Evolutionary conservation across 78 protist genomes (phyloP).

Genomic region (Dictyostelium firmibasis): DNA sequence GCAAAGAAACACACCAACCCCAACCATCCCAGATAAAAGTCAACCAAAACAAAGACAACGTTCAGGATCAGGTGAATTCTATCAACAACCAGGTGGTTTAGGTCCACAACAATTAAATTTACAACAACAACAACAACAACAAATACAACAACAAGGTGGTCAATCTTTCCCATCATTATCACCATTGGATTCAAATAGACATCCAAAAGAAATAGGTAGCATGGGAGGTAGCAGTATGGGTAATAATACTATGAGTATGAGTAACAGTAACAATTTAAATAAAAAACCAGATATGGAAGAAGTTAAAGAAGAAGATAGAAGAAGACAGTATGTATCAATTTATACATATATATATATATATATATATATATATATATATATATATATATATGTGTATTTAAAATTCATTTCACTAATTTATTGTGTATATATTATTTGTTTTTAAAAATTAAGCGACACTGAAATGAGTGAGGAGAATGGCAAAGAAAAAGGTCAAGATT

Average conservation of each 20-base stretch:
- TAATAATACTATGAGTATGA: not conserved
- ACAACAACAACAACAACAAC: not conserved
- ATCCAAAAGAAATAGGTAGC: not conserved
- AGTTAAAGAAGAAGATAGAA: not conserved
- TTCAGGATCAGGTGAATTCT: slow-evolving; percentile 47
- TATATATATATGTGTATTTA: too few relatives aligned
- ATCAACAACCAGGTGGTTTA: slow-evolving; percentile 23
- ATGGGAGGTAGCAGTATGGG: not conserved
- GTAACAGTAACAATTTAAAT: not conserved
- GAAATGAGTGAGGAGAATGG: slow-evolving; percentile 36
- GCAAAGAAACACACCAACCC: slow-evolving; percentile 49
- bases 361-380: too few relatives aligned
- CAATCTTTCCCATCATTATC: slow-evolving; percentile 27
- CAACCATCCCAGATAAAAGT: slow-evolving; percentile 52
- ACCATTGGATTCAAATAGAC: not conserved
- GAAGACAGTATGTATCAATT: not conserved
- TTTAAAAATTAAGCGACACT: not conserved
- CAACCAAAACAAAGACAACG: slow-evolving; percentile 5
- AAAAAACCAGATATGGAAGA: not conserved
- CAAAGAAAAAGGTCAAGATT: slow-evolving; percentile 69
- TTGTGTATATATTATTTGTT: not conserved
- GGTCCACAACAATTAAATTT: slow-evolving; percentile 1
- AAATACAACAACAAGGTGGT: not conserved
- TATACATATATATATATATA: not conserved
- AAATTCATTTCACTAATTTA: not conserved